A percentile compares a stretch with the other conserved stretches of the same genome.
phyloP scores from a whole-genome alignment of 2,329 filamentous ascomycete genomes.

The Fusarium sp. region DNA sequence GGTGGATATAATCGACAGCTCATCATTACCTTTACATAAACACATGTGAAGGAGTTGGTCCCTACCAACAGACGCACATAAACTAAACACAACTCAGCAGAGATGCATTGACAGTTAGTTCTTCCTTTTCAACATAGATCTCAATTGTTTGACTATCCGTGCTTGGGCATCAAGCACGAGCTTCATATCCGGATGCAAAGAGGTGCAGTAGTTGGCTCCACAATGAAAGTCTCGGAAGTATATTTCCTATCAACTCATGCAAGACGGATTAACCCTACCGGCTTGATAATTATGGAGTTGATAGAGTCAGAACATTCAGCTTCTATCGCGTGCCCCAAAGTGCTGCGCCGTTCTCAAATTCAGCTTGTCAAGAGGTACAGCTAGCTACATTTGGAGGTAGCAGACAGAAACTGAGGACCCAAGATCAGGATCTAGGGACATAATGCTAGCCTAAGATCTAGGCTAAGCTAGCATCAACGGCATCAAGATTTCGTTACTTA shows the following conservation, averaged over 20 bases:
- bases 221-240: neutral
- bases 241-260: neutral
- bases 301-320: neutral
- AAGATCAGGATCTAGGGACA: neutral
- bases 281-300: neutral
- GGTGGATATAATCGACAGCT: neutral
- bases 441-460: neutral
- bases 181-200: slow-evolving; percentile 17
- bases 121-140: neutral
- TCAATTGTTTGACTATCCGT: neutral
- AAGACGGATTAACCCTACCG: neutral
- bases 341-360: neutral
- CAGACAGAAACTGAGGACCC: neutral
- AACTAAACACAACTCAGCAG: neutral
- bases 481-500: neutral
- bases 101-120: neutral
- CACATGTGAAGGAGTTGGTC: neutral
- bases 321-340: neutral
- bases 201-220: slow-evolving; percentile 7
- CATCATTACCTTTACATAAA: neutral
- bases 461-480: neutral
- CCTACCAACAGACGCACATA: neutral
- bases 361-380: neutral
- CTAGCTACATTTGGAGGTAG: neutral
- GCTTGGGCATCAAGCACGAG: neutral